Conservation (phyloP, 1,284 basidiomycete genomes). For the Ustilago crameri region DNA sequence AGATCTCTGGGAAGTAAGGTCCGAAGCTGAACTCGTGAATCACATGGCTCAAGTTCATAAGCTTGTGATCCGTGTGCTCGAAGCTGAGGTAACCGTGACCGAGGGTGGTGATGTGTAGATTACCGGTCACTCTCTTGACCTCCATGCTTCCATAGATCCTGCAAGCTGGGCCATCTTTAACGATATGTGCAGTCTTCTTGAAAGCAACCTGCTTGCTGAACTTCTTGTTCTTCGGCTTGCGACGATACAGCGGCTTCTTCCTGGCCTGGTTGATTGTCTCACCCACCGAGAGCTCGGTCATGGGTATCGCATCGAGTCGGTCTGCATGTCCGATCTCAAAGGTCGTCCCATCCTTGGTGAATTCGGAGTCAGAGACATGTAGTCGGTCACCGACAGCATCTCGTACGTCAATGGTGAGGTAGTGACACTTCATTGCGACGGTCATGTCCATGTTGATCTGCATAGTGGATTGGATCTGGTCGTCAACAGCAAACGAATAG, state of each 20-base stretch:
- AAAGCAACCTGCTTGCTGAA: conserved; percentile 72
- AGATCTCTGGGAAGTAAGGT: conserved; percentile 92
- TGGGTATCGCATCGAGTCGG: conserved; percentile 71
- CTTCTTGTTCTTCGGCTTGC: conserved; percentile 59
- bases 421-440: conserved; percentile 63
- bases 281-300: conserved; percentile 58
- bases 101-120: conserved; percentile 77
- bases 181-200: conserved; percentile 60
- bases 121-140: conserved; percentile 88
- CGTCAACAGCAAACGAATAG: conserved; percentile 56
- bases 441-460: conserved; percentile 67
- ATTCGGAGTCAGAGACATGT: conserved; percentile 79
- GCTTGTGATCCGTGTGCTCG: conserved; percentile 83
- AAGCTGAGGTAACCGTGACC: conserved; percentile 91
- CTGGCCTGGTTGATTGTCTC: conserved; percentile 47
- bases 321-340: conserved; percentile 88
- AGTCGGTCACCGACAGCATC: conserved; percentile 92
- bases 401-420: conserved; percentile 84
- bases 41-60: conserved; percentile 94
- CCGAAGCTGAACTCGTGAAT: conserved; percentile 97
- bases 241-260: conserved; percentile 34
- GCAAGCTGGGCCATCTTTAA: conserved; percentile 74
- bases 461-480: conserved; percentile 53
- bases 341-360: conserved; percentile 79
- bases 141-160: conserved; percentile 84